Base-by-base conservation (phyloP, 768 basidiomycete species). In the Lentinula raphanica region DNA sequence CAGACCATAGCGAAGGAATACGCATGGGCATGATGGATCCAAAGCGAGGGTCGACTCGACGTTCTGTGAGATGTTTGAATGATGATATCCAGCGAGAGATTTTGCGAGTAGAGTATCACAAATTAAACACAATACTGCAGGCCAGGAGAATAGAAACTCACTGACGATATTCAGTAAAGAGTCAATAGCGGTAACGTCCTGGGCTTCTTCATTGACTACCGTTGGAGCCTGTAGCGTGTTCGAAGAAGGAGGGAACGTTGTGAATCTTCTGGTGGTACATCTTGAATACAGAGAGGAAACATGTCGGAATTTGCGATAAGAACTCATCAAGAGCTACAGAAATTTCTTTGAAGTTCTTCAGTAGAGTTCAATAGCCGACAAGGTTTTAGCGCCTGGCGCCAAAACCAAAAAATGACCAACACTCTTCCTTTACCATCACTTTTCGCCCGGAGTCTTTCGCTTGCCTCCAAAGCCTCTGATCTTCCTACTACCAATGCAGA, bases 171-270 rank as follows among this genome's bases (percentile, higher is more conserved):
- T 79, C 59, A 87, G 69, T 27, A 87, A 71, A 23, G 65, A 67
- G 66, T 86, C 85, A 77, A 88, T 83, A 13, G 75, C 71, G 9
- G 72, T 76, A 12, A 88, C 76, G 68, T 85, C 82, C 56, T 83
- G 75, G 3, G 78, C 83, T 67, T 87, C 87, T 56, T 80, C 51
- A 21, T 38, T 39, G 29, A 36, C 75, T 19, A 68, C 69, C 19
- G 76, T 72, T 7, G 74, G 38, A 49, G 32, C 11, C 28, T 40
- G 51, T 4, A 38, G 12, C 13, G 46, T 15, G 15, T 48, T 31
- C 3, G 3, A 31, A 15, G n/a, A 2, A 27, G 13, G 11, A 28
- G 8, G n/a, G 17, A 13, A 28, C 46, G 46, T 48, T 15, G 21
- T 29, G 46, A 48, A 48, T 48, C 17, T 5, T 29, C 27, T 48